Base-by-base conservation (phyloP, 2,329 filamentous ascomycete genomes). In the Verticillium nonalfalfae region DNA sequence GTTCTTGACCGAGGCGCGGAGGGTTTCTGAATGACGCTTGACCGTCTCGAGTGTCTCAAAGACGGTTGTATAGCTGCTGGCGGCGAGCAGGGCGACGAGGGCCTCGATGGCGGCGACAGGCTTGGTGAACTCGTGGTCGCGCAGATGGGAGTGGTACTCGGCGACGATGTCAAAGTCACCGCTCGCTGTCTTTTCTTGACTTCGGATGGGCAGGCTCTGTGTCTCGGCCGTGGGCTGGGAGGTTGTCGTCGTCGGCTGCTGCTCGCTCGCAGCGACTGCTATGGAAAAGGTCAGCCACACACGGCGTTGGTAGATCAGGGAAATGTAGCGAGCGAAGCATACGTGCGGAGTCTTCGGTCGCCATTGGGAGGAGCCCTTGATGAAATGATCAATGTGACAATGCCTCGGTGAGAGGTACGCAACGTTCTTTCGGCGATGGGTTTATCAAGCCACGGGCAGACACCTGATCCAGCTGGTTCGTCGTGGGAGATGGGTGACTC, bases 101-200 rank as follows among this genome's bases (percentile, higher is more conserved):
- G 93, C 88, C 78, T 96, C 91, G 72, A 97, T 97, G 62, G 93
- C 93, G 21, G 95, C 95, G 60, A 99, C 91, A 65, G 95, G 93
- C 86, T 97, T 97, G 39, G 94, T 97, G 59, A 98, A 84, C 64
- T 96, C 91, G 11, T 90, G 83, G 73, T 98, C 93, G 63, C 76
- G 73, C 58, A 86, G 81, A 62, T 86, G 79, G 63, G 76, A 74
- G 66, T 79, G 75, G 71, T 86, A 87, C 26, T 81, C 80, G 33
- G 76, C 73, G 63, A 86, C 83, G 67, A 87, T 85, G 71, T 78
- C 75, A 62, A 78, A 77, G 59, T 33, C 62, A 57, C 71, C 68
- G 45, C 26, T 26, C 26, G 7, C 15, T 67, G 58, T 52, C 63
- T 57, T 63, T 52, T 63, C 64, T 59, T 68, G 67, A 56, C 52